These are phyloP conservation scores for Talaromyces thailandensis DNA, from an alignment of 495 filamentous ascomycete species.

Conservation along the genomic window DNA sequence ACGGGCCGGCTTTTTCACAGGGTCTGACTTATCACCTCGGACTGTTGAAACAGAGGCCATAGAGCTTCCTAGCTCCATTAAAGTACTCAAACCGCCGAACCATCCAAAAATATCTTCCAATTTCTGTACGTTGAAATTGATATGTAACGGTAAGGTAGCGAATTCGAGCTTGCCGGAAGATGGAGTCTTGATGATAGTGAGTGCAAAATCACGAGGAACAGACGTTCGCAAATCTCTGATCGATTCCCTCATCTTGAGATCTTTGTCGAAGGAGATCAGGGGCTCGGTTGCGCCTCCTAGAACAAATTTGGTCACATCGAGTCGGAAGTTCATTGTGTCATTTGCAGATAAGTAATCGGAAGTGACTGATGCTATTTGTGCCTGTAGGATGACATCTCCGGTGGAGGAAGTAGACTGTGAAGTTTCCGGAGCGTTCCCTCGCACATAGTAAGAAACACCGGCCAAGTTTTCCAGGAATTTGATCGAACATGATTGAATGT, in stretches of 20 bases:
- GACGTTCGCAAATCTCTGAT: conserved; percentile 50
- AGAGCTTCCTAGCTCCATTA: conserved; percentile 80
- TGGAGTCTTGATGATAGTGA: conserved; percentile 46
- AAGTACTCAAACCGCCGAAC: conserved; percentile 87
- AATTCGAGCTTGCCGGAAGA: conserved; percentile 53
- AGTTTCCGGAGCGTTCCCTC: conserved; percentile 7
- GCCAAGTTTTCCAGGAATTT: conserved; percentile 58
- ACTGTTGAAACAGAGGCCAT: conserved; percentile 63
- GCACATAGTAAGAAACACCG: conserved; percentile 24
- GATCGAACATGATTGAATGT: conserved; percentile 44
- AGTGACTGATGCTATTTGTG: conserved; percentile 17
- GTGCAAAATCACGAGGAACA: conserved; percentile 53
- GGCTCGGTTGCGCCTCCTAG: conserved; percentile 67
- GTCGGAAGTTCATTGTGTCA: conserved; percentile 16
- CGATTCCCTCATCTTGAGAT: conserved; percentile 62
- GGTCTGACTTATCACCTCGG: conserved; percentile 22
- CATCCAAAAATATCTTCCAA: conserved; percentile 81
- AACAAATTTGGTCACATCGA: conserved; percentile 52
- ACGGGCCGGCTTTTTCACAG: conserved; percentile 28
- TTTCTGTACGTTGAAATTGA: conserved; percentile 69
- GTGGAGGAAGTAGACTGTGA: conserved; percentile 15
- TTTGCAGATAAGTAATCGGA: conserved; percentile 15
- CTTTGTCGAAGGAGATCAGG: conserved; percentile 64
- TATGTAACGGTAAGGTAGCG: conserved; percentile 69
- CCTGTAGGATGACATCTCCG: conserved; percentile 27